Base-by-base conservation (phyloP, 805 yeast species). In the Torulaspora gathmanii region DNA sequence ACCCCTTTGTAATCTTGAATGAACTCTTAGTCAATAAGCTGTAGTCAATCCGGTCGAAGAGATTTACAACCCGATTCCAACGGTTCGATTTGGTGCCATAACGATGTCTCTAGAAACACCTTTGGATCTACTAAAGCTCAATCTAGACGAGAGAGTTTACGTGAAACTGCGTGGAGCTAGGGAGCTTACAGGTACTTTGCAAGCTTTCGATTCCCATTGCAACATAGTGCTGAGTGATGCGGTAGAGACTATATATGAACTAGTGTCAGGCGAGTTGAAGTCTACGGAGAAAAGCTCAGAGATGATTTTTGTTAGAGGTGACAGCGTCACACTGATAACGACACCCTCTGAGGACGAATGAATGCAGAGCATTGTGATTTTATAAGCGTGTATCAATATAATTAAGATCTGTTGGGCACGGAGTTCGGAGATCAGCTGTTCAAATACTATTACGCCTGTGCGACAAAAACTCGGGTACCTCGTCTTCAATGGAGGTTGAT, bases 231-330 rank as follows among this genome's bases (percentile, higher is more conserved):
- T 93, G 51, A 88, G 97, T 55, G 95, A 93, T 57, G 96, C 95
- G 6, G 77, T 75, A 44, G 99, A 93, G 62, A 86, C 85, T 1
- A 80, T 90, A 30, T 86, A 78, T 63, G 71, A 72, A 30, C 58
- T 81, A 12, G 75, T 72, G 26, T 80, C 74, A 4, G 77, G 73
- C 3, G 77, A 58, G 35, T 52, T 71, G 44, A 62, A 70, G 62
- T 65, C 77, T 8, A 64, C 57, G 15, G 72, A 73, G 17, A 84
- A 81, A 59, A 74, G 75, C 50, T 77, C 88, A 13, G 96, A 87
- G 45, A 86, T 93, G 89, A 81, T 93, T 34, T 91, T 91, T 68
- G 90, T 93, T 12, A 82, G 99, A 70, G 99, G 99, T n/a, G 99
- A 93, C 68, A 82, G 95, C 2, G 98, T 93, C 35, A 87, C 95